Percentiles rank a stretch among this genome's conserved stretches.
These are phyloP conservation scores for Asparagopsis taxiformis DNA, from an alignment of 31 red algal genomes.

Conservation along the genomic window DNA sequence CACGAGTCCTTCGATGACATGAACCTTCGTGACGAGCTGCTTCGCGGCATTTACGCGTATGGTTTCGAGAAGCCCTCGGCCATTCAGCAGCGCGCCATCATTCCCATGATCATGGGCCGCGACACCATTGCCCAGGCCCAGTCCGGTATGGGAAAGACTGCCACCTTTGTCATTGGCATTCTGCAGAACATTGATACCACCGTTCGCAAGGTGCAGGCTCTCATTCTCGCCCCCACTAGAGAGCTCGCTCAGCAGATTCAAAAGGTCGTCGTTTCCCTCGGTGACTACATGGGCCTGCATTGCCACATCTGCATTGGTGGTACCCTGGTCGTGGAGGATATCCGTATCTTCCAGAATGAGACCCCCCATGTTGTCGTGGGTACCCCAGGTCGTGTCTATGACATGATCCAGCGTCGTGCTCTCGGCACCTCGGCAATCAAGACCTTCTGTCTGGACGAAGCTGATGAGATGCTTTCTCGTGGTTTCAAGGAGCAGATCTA, in stretches of 20 bases:
- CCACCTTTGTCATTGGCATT: conserved; percentile 96
- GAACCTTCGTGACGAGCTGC: conserved; percentile 93
- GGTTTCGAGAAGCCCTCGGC: conserved; percentile 99
- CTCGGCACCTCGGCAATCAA: conserved; percentile 94
- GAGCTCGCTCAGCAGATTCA: conserved; percentile 99
- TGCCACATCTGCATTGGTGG: conserved; percentile 98
- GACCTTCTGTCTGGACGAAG: conserved; percentile 97
- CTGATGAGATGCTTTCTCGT: conserved; percentile 99
- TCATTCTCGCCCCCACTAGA: conserved; percentile 97
- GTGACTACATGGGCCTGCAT: conserved; percentile 97
- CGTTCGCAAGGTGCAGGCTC: conserved; percentile 92
- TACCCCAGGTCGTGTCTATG: conserved; percentile 98
- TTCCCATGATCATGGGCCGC: conserved; percentile 88
- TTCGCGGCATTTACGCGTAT: conserved; percentile 99
- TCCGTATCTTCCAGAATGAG: conserved; percentile 88
- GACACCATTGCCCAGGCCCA: conserved; percentile 99
- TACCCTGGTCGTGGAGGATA: conserved; percentile 94
- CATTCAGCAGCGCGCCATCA: conserved; percentile 98
- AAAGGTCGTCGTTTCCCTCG: conserved; percentile 93
- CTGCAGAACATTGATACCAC: conserved; percentile 94
- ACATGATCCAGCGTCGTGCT: conserved; percentile 97
- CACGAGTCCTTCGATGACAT: conserved; percentile 99
- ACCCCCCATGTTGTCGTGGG: conserved; percentile 98
- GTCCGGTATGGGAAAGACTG: conserved; percentile 99
- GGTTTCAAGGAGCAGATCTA: conserved; percentile 99